These are phyloP conservation scores for Rhizophagus clarus DNA, from an alignment of 192 early-diverging fungal species.

Conservation along the genomic window DNA sequence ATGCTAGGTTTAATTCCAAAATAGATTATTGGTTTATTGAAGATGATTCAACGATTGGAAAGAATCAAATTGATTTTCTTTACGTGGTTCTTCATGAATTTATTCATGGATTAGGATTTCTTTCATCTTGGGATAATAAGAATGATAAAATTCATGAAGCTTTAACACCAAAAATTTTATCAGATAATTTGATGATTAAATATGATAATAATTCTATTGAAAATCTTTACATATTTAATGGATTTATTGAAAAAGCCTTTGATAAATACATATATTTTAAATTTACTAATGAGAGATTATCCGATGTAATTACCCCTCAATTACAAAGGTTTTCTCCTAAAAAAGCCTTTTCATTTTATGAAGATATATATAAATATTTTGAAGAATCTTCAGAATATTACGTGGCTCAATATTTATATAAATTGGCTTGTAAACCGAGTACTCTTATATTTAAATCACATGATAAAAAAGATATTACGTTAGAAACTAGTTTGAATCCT, in stretches of 20 bases:
- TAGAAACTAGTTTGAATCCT: constrained; percentile 38
- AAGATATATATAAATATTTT: too few relatives aligned
- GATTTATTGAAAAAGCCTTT: constrained; percentile 35
- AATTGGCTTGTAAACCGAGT: neutral
- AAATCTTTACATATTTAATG: neutral
- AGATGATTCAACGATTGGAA: neutral
- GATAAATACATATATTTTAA: constrained; percentile 36
- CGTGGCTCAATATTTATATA: neutral
- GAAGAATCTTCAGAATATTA: neutral
- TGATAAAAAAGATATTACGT: constrained; percentile 5
- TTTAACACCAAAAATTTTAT: neutral
- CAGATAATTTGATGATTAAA: neutral
- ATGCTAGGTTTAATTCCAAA: constrained; percentile 39
- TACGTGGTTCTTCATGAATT: constrained; percentile 40
- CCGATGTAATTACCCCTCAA: neutral
- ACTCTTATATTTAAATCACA: neutral
- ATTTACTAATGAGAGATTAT: neutral
- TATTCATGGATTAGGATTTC: constrained; percentile 47
- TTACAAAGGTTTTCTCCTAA: too few relatives aligned
- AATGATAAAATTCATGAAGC: constrained; percentile 7
- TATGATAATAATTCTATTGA: neutral
- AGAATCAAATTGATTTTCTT: constrained; percentile 39
- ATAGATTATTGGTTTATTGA: constrained; percentile 39
- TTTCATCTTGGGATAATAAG: constrained; percentile 15
- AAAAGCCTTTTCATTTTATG: too few relatives aligned